A percentile compares a stretch with the other conserved stretches of the same genome.
phyloP scores from a whole-genome alignment of 1,139 yeast species.

The Debaryomyces udenii region DNA sequence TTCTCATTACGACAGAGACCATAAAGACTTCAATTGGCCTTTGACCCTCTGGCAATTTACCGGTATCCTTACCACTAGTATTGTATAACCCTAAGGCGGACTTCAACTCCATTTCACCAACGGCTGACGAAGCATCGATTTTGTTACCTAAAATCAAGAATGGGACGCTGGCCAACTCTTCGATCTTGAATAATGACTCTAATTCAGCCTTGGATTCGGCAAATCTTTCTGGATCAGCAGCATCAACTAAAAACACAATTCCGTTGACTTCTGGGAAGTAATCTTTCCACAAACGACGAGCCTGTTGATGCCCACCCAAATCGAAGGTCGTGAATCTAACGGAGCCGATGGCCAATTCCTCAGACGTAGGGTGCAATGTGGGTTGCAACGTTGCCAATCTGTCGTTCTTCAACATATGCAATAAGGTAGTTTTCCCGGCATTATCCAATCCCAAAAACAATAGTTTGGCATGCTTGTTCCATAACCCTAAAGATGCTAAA shows the following conservation, averaged over 20 bases:
- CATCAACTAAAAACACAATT: slow-evolving; percentile 93
- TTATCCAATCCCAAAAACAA: slow-evolving; percentile 95
- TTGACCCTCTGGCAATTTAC: slow-evolving; percentile 69
- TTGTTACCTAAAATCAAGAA: slow-evolving; percentile 94
- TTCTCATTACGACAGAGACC: slow-evolving; percentile 97
- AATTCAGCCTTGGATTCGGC: slow-evolving; percentile 94
- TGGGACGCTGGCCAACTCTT: slow-evolving; percentile 87
- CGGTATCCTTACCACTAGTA: slow-evolving; percentile 84
- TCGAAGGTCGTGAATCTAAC: slow-evolving; percentile 97
- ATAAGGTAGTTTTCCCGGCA: slow-evolving; percentile 96
- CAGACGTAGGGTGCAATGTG: slow-evolving; percentile 97
- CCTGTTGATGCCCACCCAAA: slow-evolving; percentile 97
- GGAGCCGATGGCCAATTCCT: slow-evolving; percentile 94
- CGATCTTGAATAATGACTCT: slow-evolving; percentile 89
- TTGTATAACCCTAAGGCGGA: slow-evolving; percentile 82
- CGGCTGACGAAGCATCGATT: slow-evolving; percentile 92
- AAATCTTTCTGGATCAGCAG: slow-evolving; percentile 95
- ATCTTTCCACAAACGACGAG: slow-evolving; percentile 99
- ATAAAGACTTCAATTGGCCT: slow-evolving; percentile 96
- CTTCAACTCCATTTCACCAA: slow-evolving; percentile 92
- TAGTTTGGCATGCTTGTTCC: slow-evolving; percentile 97
- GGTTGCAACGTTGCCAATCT: slow-evolving; percentile 97
- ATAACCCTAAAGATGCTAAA: slow-evolving; percentile 88
- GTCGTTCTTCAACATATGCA: slow-evolving; percentile 97
- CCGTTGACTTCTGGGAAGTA: slow-evolving; percentile 99